Percentiles rank a stretch among this genome's conserved stretches.
Evolutionary conservation across 805 yeast species (phyloP).

Genomic region (Spencermartinsiella europaea): DNA sequence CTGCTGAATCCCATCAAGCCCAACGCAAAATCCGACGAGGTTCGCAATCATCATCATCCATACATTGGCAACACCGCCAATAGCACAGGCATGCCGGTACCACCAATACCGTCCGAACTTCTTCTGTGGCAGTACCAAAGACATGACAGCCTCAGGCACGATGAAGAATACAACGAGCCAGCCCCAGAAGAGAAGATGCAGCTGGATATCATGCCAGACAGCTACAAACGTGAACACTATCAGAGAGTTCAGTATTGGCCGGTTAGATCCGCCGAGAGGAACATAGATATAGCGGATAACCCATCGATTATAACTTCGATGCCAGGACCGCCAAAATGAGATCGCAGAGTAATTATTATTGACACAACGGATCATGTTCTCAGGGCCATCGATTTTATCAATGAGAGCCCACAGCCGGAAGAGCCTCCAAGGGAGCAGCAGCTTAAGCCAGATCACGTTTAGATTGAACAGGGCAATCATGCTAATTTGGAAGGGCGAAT

Average conservation of each 20-base stretch:
- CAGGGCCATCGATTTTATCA: slow-evolving; percentile 96
- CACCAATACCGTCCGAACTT: slow-evolving; percentile 47
- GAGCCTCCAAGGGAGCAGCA: slow-evolving; percentile 92
- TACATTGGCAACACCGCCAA: slow-evolving; percentile 83
- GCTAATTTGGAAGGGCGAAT: slow-evolving; percentile 86
- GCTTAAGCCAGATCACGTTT: slow-evolving; percentile 87
- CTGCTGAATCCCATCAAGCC: slow-evolving; percentile 72
- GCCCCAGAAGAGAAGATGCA: slow-evolving; percentile 87
- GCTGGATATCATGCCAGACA: slow-evolving; percentile 95
- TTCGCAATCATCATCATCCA: slow-evolving; percentile 99
- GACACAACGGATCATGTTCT: slow-evolving; percentile 95
- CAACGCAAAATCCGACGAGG: slow-evolving; percentile 89
- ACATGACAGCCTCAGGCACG: slow-evolving; percentile 74
- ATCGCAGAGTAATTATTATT: slow-evolving; percentile 88
- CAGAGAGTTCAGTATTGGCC: slow-evolving; percentile 68
- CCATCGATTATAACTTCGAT: slow-evolving; percentile 89
- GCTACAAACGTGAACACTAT: slow-evolving; percentile 95
- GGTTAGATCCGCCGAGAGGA: slow-evolving; percentile 80
- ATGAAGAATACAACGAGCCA: slow-evolving; percentile 87
- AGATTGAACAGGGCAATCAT: slow-evolving; percentile 91
- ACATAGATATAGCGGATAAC: slow-evolving; percentile 81
- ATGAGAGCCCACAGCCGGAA: slow-evolving; percentile 87
- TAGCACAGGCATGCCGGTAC: slow-evolving; percentile 77
- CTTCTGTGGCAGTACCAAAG: slow-evolving; percentile 35
- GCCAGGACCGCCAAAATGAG: slow-evolving; percentile 99